phyloP scores from a whole-genome alignment of 768 basidiomycete genomes.

The Leccinellum albellum region DNA sequence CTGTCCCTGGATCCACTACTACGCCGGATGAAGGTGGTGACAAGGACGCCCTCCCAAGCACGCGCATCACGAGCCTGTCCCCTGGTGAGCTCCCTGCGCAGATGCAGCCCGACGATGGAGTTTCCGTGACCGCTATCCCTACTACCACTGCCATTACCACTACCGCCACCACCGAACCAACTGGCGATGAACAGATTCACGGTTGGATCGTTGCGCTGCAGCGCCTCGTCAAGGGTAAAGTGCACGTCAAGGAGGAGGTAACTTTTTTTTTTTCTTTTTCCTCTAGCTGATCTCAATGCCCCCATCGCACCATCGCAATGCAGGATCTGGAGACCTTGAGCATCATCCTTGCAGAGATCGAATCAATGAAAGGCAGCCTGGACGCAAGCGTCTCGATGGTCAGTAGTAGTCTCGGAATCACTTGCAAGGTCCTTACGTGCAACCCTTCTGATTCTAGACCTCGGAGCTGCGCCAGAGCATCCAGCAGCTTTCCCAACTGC shows the following conservation, averaged over 20 bases:
- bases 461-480: conserved; percentile 17
- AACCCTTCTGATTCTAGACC: conserved; percentile 8
- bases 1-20: neutral
- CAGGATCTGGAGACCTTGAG: conserved; percentile 26
- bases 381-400: conserved; percentile 12
- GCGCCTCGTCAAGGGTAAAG: conserved; percentile 30
- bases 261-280: neutral
- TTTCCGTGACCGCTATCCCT: neutral
- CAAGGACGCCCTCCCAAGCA: conserved; percentile 12
- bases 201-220: conserved; percentile 24
- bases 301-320: conserved; percentile 3
- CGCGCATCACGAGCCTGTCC: conserved; percentile 18
- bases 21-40: neutral
- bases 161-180: neutral
- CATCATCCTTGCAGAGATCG: conserved; percentile 28
- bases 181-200: conserved; percentile 6
- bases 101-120: neutral
- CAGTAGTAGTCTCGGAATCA: conserved; percentile 8
- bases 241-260: conserved; percentile 23
- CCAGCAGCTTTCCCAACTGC: conserved; percentile 23
- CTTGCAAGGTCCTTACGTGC: neutral
- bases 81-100: neutral
- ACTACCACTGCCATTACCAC: too few relatives aligned
- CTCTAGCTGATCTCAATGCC: neutral
- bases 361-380: conserved; percentile 19